These are phyloP conservation scores for Chlamydomonas eustigma DNA, from an alignment of 139 green algal species.

Conservation along the genomic window DNA sequence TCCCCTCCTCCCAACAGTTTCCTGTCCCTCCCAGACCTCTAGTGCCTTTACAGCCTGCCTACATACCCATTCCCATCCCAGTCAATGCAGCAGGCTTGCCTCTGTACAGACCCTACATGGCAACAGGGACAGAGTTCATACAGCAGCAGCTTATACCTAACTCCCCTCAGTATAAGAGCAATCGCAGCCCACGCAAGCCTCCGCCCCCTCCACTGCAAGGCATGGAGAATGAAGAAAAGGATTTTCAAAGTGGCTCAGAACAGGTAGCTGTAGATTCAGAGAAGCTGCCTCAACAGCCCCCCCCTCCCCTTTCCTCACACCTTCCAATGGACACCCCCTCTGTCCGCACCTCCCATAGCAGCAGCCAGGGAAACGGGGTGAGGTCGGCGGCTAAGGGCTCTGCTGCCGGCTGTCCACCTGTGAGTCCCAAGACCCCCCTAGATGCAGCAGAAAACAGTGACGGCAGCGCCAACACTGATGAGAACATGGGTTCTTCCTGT, in stretches of 20 bases:
- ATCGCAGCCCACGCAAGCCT: background rate
- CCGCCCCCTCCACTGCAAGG: too few relatives aligned
- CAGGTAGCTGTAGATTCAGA: background rate
- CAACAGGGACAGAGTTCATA: background rate
- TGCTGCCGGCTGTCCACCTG: background rate
- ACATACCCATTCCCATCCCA: too few relatives aligned
- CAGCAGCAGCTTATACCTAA: background rate
- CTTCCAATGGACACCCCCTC: background rate
- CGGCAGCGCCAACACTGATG: constrained; percentile 1
- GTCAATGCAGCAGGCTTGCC: background rate
- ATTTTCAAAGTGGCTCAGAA: too few relatives aligned
- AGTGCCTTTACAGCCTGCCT: too few relatives aligned
- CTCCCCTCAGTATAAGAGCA: background rate
- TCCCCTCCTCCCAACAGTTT: constrained; percentile 1
- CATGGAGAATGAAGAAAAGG: too few relatives aligned
- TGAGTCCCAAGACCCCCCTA: background rate
- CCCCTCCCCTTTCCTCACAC: too few relatives aligned
- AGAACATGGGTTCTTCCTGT: too few relatives aligned
- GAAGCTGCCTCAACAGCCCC: background rate
- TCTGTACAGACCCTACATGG: background rate
- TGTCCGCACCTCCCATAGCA: background rate
- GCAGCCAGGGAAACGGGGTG: background rate
- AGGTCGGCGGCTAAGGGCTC: background rate
- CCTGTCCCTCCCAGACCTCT: too few relatives aligned
- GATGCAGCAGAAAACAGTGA: background rate